Percentiles rank a stretch among this genome's conserved stretches.
Conservation (phyloP, 768 basidiomycete species). For the Kwoniella pini region DNA sequence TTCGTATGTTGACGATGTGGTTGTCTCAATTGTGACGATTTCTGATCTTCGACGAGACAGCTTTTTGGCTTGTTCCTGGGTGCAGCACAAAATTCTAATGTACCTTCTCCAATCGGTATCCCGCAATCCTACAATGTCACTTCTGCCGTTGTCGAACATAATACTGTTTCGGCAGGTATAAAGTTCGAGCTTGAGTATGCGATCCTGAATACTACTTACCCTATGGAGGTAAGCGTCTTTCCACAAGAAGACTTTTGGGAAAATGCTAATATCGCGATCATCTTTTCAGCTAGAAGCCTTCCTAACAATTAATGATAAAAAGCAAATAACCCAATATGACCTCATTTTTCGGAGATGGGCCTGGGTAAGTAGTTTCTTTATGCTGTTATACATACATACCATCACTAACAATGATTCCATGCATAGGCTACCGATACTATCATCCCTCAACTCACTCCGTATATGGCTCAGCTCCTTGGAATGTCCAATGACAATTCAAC, state of each 20-base stretch:
- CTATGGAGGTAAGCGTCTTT: slow-evolving; percentile 34
- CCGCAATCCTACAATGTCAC: slow-evolving; percentile 39
- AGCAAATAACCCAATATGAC: slow-evolving; percentile 26
- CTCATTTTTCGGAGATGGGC: slow-evolving; percentile 27
- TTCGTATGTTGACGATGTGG: slow-evolving; percentile 9
- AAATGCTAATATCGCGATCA: too few species aligned
- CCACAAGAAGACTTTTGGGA: too few species aligned
- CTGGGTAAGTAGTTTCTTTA: slow-evolving; percentile 15
- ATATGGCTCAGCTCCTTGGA: slow-evolving; percentile 26
- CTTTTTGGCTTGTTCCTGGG: slow-evolving; percentile 38
- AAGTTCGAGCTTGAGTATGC: slow-evolving; percentile 31
- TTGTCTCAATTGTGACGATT: not conserved
- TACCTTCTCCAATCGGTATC: slow-evolving; percentile 27
- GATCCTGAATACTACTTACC: slow-evolving; percentile 27
- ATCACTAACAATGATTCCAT: too few species aligned
- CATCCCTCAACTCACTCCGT: slow-evolving; percentile 32
- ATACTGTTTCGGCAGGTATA: slow-evolving; percentile 22
- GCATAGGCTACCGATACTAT: slow-evolving; percentile 24
- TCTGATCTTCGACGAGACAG: slow-evolving; percentile 2
- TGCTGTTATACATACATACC: not conserved
- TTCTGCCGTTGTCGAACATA: slow-evolving; percentile 22
- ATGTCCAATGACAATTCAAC: slow-evolving; percentile 23
- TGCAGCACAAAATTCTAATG: slow-evolving; percentile 17
- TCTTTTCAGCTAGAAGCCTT: slow-evolving; percentile 24
- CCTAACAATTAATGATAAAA: slow-evolving; percentile 19